Evolutionary conservation across 352 stramenopile genomes (phyloP).

Genomic region (Phytophthora cryptogea): DNA sequence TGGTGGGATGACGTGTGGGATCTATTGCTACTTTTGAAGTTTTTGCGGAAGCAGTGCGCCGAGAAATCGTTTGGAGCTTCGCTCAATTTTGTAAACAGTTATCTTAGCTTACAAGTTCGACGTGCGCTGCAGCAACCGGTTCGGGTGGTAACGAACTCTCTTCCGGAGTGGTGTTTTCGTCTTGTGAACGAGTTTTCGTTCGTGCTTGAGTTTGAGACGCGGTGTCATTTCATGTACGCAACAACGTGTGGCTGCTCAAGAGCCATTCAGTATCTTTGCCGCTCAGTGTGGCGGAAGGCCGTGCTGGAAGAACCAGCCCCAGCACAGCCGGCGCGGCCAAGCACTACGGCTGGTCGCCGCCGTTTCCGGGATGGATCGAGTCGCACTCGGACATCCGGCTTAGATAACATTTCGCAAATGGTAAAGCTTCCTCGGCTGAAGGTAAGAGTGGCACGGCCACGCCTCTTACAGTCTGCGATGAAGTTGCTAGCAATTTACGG

Average conservation of each 20-base stretch:
- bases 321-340: conserved; percentile 13
- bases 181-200: conserved; percentile 64
- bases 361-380: conserved; percentile 41
- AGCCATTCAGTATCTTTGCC: conserved; percentile 71
- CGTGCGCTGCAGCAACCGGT: conserved; percentile 63
- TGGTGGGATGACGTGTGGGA: conserved; percentile 75
- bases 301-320: conserved; percentile 49
- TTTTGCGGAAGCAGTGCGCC: conserved; percentile 35
- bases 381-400: conserved; percentile 37
- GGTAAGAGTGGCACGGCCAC: conserved; percentile 65
- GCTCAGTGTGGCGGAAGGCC: conserved; percentile 67
- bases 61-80: conserved; percentile 7
- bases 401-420: conserved; percentile 65
- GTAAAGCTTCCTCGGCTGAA: conserved; percentile 79
- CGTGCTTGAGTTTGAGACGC: conserved; percentile 67
- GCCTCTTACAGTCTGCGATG: conserved; percentile 68
- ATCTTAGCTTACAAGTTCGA: conserved; percentile 61
- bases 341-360: conserved; percentile 24
- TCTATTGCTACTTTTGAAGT: conserved; percentile 51
- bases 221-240: conserved; percentile 69
- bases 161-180: conserved; percentile 60
- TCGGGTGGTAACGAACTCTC: conserved; percentile 62
- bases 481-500: conserved; percentile 78
- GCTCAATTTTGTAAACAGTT: conserved; percentile 58
- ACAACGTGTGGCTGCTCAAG: conserved; percentile 69